Base-by-base conservation (phyloP, 176 grass and related monocot species). In the Stipa capillata region DNA sequence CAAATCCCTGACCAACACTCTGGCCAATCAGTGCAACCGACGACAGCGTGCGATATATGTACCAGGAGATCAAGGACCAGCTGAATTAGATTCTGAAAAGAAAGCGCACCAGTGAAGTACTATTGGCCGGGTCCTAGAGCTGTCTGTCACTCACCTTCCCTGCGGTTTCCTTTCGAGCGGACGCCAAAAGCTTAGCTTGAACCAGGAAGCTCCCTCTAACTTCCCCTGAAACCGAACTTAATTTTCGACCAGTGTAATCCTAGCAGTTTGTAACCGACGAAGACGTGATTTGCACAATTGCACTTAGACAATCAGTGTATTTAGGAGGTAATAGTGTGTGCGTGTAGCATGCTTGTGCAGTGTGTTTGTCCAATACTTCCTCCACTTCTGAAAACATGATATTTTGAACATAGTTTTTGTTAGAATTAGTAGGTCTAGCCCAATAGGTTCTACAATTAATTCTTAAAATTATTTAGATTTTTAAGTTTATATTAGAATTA, bases 151-250 rank as follows among this genome's bases (percentile, higher is more conserved):
- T 63, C 24, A 51, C 18, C 81, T 84, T 84, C 81, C 24, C 35
- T 84, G 68, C 60, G 80, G 7, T 32, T 88, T 87, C 79, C 17
- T 53, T 5, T 50, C 7, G 52, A 50, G 9, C 63, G 13, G 64
- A 31, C 21, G 2, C 54, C 43, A 63, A 21, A 27, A n/a, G 9
- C 53, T 59, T 29, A n/a, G 41, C 56, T 39, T 37, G 23, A 12
- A 7, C 31, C 41, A 50, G 73, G 73, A 78, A 80, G 16, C 51
- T 37, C 52, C 1, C 18, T 5, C 64, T 11, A 32, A 31, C 33
- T 64, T 77, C 27, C 21, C 52, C 45, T 60, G 53, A 43, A 45
- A 32, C 78, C 36, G 14, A 12, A 50, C 17, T 14, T 5, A 13
- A 42, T 39, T 57, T 41, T 0, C 14, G 7, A 0, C 28, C 16